Evolutionary conservation across 768 basidiomycete genomes (phyloP).

Genomic region (Serendipita sp.): DNA sequence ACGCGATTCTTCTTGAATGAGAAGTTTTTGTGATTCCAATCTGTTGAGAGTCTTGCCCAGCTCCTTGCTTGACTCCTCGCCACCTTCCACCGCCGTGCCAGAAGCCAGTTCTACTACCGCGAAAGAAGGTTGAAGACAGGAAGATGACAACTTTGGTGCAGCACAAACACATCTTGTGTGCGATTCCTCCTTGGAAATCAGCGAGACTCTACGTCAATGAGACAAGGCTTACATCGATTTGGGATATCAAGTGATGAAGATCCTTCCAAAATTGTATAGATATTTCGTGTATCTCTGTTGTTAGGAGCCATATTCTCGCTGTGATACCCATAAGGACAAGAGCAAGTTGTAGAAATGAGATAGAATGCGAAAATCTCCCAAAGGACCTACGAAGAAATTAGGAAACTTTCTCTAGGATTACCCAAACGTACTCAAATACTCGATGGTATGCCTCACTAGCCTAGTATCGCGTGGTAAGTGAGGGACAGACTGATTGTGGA

Average conservation of each 20-base stretch:
- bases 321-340: neutral
- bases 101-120: neutral
- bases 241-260: neutral
- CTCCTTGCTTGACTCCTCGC: no score
- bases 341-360: neutral
- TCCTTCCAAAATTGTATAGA: neutral
- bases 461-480: neutral
- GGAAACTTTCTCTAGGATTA: neutral
- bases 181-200: no score
- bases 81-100: no score
- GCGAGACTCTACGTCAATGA: neutral
- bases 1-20: no score
- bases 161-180: no score
- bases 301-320: neutral
- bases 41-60: no score
- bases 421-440: neutral
- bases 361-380: neutral
- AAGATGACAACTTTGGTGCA: no score
- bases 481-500: neutral
- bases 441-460: neutral
- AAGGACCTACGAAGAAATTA: neutral
- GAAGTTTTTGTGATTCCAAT: no score
- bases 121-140: neutral
- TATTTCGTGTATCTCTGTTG: neutral
- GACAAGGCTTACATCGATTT: neutral